phyloP scores from a whole-genome alignment of 352 stramenopile genomes.

The Globisporangium irregulare region DNA sequence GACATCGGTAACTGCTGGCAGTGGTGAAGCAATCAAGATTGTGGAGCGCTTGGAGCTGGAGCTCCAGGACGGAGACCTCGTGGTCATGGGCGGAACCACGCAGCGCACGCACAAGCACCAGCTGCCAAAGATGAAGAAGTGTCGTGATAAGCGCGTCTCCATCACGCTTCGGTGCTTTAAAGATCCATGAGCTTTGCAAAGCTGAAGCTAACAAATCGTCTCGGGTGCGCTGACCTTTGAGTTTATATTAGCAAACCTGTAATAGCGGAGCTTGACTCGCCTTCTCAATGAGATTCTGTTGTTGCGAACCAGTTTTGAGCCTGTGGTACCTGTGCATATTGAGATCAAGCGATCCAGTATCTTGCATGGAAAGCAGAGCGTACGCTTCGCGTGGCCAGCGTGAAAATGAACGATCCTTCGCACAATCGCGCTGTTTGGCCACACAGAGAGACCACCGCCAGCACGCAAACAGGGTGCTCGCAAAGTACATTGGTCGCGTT shows the following conservation, averaged over 20 bases:
- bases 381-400: too few relatives aligned
- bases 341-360: too few relatives aligned
- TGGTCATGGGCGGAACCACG: constrained; percentile 45
- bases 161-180: constrained; percentile 21
- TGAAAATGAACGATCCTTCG: too few relatives aligned
- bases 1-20: not conserved
- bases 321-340: not conserved
- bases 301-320: not conserved
- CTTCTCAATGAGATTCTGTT: not conserved
- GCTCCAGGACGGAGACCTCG: constrained; percentile 39
- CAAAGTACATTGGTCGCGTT: not conserved
- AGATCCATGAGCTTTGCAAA: not conserved
- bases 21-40: not conserved
- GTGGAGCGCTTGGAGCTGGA: constrained; percentile 25
- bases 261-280: not conserved
- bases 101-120: constrained; percentile 46
- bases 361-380: too few relatives aligned
- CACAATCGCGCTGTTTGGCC: not conserved
- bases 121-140: constrained; percentile 33
- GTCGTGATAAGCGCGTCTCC: constrained; percentile 6
- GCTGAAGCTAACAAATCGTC: not conserved
- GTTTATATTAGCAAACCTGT: not conserved
- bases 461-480: too few relatives aligned
- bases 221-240: not conserved
- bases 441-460: not conserved